Percentiles rank a stretch among this genome's conserved stretches.
phyloP scores from a whole-genome alignment of 306 rosid species.

The Pueraria montana region DNA sequence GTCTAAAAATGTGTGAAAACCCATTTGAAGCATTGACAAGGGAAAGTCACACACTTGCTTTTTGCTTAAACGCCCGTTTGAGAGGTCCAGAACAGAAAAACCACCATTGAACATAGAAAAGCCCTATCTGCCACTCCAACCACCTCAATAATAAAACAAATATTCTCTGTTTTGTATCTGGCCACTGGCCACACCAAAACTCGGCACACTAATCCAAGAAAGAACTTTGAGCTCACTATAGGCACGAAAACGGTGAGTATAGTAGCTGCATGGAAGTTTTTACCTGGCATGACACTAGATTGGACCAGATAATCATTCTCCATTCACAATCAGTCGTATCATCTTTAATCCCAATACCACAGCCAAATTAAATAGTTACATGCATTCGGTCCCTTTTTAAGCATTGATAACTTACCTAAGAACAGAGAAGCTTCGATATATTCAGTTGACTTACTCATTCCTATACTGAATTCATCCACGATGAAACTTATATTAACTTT shows the following conservation, averaged over 20 bases:
- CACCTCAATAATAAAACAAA: neutral
- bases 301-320: neutral
- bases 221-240: neutral
- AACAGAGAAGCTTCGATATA: neutral
- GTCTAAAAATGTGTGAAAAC: too few relatives aligned
- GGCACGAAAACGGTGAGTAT: neutral
- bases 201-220: neutral
- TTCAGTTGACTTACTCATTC: conserved; percentile 5
- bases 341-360: neutral
- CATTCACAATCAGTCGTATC: too few relatives aligned
- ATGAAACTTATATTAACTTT: neutral
- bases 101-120: neutral
- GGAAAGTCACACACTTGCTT: too few relatives aligned
- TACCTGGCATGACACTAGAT: neutral
- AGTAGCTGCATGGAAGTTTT: neutral
- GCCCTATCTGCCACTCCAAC: neutral
- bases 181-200: neutral
- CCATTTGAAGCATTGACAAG: too few relatives aligned
- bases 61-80: too few relatives aligned
- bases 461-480: neutral
- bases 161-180: neutral
- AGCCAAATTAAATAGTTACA: neutral
- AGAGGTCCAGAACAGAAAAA: too few relatives aligned
- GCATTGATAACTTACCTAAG: neutral
- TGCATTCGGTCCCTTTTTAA: neutral